Conservation (phyloP, 1,284 basidiomycete genomes). For the Ceratobasidium sp. region DNA sequence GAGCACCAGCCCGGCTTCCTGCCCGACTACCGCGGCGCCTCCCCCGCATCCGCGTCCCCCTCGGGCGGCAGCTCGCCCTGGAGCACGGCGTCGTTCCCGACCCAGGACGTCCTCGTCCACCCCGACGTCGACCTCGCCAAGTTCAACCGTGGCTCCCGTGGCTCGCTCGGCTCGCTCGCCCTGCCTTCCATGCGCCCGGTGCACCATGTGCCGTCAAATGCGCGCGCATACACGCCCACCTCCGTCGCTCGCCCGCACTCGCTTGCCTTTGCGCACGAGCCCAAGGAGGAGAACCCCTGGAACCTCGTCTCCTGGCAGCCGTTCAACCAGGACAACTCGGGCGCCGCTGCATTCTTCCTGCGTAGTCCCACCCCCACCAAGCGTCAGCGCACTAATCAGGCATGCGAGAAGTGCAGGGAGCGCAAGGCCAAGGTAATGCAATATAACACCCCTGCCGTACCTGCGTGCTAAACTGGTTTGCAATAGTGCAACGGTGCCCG, state of each 20-base stretch:
- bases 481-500: conserved; percentile 61
- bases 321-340: conserved; percentile 28
- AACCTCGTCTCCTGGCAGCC: conserved; percentile 41
- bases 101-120: conserved; percentile 24
- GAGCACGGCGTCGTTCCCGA: conserved; percentile 25
- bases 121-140: conserved; percentile 28
- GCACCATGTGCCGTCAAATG: conserved; percentile 10
- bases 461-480: conserved; percentile 36
- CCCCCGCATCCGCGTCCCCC: conserved; percentile 7
- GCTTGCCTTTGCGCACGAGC: not conserved
- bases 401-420: conserved; percentile 64
- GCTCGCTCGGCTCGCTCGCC: conserved; percentile 31
- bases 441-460: not conserved
- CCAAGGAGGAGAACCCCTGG: conserved; percentile 38
- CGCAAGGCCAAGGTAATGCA: conserved; percentile 63
- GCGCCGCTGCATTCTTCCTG: conserved; percentile 40
- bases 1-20: not conserved
- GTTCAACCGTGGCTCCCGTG: conserved; percentile 36
- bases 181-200: conserved; percentile 16
- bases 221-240: conserved; percentile 32
- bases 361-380: conserved; percentile 46
- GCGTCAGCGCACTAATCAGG: conserved; percentile 61
- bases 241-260: conserved; percentile 10
- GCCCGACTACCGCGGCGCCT: not conserved
- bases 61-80: conserved; percentile 29